A percentile compares a stretch with the other conserved stretches of the same genome.
Evolutionary conservation across 2,329 filamentous ascomycete species (phyloP).

Genomic region (Ophiobolus disseminans): DNA sequence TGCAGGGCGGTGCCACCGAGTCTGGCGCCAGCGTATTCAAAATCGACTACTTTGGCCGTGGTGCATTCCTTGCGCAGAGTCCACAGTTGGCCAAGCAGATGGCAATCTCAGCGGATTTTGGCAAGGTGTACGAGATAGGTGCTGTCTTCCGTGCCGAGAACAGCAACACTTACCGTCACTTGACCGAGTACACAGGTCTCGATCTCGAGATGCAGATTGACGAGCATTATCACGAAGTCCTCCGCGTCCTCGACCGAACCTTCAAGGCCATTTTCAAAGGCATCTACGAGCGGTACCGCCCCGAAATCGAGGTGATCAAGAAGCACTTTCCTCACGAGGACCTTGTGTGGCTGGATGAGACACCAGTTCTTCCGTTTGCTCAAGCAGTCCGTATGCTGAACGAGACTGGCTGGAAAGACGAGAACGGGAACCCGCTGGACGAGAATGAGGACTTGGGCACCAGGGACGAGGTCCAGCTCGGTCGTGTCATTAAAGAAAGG

Average conservation of each 20-base stretch:
- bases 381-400: conserved; percentile 84
- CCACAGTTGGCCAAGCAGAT: conserved; percentile 94
- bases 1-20: conserved; percentile 89
- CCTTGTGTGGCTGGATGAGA: conserved; percentile 85
- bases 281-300: conserved; percentile 71
- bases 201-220: conserved; percentile 94
- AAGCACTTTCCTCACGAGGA: conserved; percentile 86
- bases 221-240: conserved; percentile 86
- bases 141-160: conserved; percentile 94
- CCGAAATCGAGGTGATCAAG: conserved; percentile 80
- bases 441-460: conserved; percentile 83
- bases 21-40: conserved; percentile 91
- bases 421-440: conserved; percentile 74
- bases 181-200: conserved; percentile 93
- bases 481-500: conserved; percentile 83
- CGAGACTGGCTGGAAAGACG: conserved; percentile 76
- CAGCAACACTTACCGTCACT: conserved; percentile 91
- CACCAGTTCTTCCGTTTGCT: conserved; percentile 78
- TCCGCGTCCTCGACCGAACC: conserved; percentile 77
- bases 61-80: conserved; percentile 88
- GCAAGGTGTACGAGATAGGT: conserved; percentile 86
- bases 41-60: conserved; percentile 87
- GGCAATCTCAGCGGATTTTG: conserved; percentile 87
- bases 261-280: conserved; percentile 81
- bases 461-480: conserved; percentile 84